Evolutionary conservation across 805 yeast genomes (phyloP), one percentile per base, ranked within the genome.

Genomic region (Wickerhamiella dianesei): DNA sequence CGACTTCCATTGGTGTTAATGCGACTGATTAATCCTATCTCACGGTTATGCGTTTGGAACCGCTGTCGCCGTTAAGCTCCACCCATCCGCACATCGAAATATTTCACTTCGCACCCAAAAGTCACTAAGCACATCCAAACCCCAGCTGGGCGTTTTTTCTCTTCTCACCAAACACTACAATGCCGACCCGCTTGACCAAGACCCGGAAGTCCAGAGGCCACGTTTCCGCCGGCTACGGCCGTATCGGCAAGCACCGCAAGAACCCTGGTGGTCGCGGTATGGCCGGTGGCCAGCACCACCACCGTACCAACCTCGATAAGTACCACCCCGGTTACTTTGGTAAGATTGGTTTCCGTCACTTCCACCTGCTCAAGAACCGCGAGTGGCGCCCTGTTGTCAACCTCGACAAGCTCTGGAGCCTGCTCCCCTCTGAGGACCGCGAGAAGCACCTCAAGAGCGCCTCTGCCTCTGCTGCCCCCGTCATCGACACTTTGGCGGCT

Each of bases 291-390:
- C 89, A 79, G 77, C 97, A 89, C 76, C 99, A 92, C 77, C 98
- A 92, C 96, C 86, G 99, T 81, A 88, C 92, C 73, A 92, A 92
- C 80, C 75, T 92, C 78, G 99, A 92, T 75, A 92, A 89, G 76
- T 92, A 84, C 95, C 99, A 92, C 75, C 98, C 98, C 68, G 99
- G 99, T 87, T 92, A 92, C 89, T 92, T 92, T 77, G 99, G 99
- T 84, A 94, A 92, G 79, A 97, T 92, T 71, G 99, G 99, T 88
- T 89, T 89, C 96, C 86, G 98, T 83, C 82, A 83, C 82, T 89
- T 81, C 95, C 96, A 86, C 86, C 80, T 82, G 73, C 94, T 85
- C 76, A 76, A 74, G 67, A 76, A 74, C 77, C 96, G 84, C 69
- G 81, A 79, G 87, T 92, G 98, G 98, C 82, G 76, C 74, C 98